These are phyloP conservation scores for Kodamaea ohmeri DNA, from an alignment of 1,139 yeast genomes.

Conservation along the genomic window DNA sequence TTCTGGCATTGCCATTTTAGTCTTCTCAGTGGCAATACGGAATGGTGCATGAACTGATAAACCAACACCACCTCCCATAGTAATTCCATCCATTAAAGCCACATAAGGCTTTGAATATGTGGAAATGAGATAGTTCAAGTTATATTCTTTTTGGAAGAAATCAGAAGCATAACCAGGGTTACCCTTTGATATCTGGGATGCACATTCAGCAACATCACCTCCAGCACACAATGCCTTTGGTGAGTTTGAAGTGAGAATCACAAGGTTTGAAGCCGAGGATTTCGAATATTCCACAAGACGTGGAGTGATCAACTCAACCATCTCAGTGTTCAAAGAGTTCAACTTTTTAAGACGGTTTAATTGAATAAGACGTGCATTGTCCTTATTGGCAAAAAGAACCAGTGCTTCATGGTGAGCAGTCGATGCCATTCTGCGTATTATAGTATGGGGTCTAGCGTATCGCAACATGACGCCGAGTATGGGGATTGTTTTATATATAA, in stretches of 20 bases:
- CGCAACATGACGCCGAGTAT: slow-evolving; percentile 13
- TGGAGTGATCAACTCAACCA: slow-evolving; percentile 75
- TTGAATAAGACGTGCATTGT: slow-evolving; percentile 70
- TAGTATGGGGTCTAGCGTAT: slow-evolving; percentile 6
- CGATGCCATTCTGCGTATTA: slow-evolving; percentile 21
- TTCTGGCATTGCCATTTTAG: slow-evolving; percentile 96
- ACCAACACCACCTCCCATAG: slow-evolving; percentile 99
- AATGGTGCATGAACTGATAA: slow-evolving; percentile 90
- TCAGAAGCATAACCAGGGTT: slow-evolving; percentile 53
- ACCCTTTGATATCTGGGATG: slow-evolving; percentile 48
- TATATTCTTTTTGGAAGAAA: slow-evolving; percentile 80
- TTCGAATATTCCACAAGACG: slow-evolving; percentile 75
- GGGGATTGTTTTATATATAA: slow-evolving; percentile 7
- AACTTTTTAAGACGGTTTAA: slow-evolving; percentile 81
- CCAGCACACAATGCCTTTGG: slow-evolving; percentile 79
- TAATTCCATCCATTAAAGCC: slow-evolving; percentile 84
- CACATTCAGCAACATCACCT: slow-evolving; percentile 87
- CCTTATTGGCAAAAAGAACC: slow-evolving; percentile 61
- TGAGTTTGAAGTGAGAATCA: slow-evolving; percentile 69
- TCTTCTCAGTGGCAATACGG: slow-evolving; percentile 85
- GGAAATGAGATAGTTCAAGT: slow-evolving; percentile 73
- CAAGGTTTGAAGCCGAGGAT: slow-evolving; percentile 58
- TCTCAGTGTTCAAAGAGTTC: slow-evolving; percentile 77
- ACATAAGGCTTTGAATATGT: slow-evolving; percentile 84
- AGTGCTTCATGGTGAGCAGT: slow-evolving; percentile 40